Evolutionary conservation across 495 filamentous ascomycete genomes (phyloP), one percentile per base, ranked within the genome.

Genomic region (Aspergillus heteromorphus): DNA sequence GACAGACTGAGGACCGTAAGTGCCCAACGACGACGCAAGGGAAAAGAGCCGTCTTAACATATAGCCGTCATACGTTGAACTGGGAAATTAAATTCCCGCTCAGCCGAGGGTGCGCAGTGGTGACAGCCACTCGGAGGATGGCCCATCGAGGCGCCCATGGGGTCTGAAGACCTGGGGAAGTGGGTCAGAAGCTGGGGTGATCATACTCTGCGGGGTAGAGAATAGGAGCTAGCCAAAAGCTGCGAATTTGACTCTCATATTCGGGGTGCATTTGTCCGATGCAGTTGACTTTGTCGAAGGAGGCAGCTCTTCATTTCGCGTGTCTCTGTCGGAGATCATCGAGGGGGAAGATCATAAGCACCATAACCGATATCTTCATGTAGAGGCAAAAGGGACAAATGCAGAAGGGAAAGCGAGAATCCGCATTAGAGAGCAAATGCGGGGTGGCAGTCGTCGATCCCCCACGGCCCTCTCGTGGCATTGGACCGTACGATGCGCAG

Each of bases 111-210:
- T 41, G 45, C 18, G 41, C 43, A 23, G 30, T 23, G 16, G 40
- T 23, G 42, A 16, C 36, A 55, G 29, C 34, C 29, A 41, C 58
- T 72, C 70, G 70, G 70, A 68, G 63, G 42, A 65, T 23, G 43
- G 53, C 70, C 70, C 68, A 70, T 34, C 36, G 21, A 48, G 10
- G 14, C 20, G 42, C 43, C 27, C 49, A 40, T 42, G 50, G 38
- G 49, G 43, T 38, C 16, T 43, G 25, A 48, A 47, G 36, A 14
- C 34, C 31, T 41, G 25, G 30, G 36, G 36, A 49, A 41, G 50
- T 11, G 34, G 45, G 43, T 3, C 23, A 51, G 41, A 60, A 36
- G 18, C 43, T 41, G 48, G 52, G 48, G 55, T 42, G 18, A 6
- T 36, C 29, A 18, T 45, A 53, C 23, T 57, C 49, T 48, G 51